Evolutionary conservation across 2,329 filamentous ascomycete genomes (phyloP).

Genomic region (Pseudocercospora vitis): DNA sequence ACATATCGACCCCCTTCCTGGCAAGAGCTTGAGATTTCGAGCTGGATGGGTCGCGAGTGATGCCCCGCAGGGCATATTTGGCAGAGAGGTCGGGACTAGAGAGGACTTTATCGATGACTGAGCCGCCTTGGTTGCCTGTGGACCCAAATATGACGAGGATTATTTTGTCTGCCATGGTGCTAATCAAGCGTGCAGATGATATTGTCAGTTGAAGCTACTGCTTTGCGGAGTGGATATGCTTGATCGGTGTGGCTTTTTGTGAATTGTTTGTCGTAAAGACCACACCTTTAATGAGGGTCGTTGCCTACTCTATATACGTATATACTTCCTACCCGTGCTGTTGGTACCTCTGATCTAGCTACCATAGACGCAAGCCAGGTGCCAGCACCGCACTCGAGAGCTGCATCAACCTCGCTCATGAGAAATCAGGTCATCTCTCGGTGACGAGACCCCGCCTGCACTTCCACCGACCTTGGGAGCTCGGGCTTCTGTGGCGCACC

Average conservation of each 20-base stretch:
- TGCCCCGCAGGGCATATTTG: conserved; percentile 54
- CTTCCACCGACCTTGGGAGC: neutral
- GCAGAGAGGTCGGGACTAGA: conserved; percentile 46
- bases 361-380: too few species aligned
- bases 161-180: too few species aligned
- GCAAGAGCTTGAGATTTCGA: conserved; percentile 48
- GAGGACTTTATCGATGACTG: conserved; percentile 51
- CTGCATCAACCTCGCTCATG: neutral
- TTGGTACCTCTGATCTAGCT: too few species aligned
- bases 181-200: too few species aligned
- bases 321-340: too few species aligned
- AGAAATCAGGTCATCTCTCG: neutral
- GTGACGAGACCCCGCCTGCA: neutral
- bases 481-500: neutral
- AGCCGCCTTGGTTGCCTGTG: conserved; percentile 62
- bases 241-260: conserved; percentile 7
- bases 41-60: conserved; percentile 54
- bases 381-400: too few species aligned
- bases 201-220: too few species aligned
- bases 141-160: conserved; percentile 59
- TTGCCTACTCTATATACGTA: too few species aligned
- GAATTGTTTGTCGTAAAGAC: too few species aligned
- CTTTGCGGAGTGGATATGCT: conserved; percentile 23
- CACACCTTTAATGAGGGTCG: too few species aligned
- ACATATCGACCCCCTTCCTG: conserved; percentile 52